Percentiles rank a stretch among this genome's conserved stretches.
Evolutionary conservation across 495 filamentous ascomycete genomes (phyloP).

Genomic region (Tuber calosporum): DNA sequence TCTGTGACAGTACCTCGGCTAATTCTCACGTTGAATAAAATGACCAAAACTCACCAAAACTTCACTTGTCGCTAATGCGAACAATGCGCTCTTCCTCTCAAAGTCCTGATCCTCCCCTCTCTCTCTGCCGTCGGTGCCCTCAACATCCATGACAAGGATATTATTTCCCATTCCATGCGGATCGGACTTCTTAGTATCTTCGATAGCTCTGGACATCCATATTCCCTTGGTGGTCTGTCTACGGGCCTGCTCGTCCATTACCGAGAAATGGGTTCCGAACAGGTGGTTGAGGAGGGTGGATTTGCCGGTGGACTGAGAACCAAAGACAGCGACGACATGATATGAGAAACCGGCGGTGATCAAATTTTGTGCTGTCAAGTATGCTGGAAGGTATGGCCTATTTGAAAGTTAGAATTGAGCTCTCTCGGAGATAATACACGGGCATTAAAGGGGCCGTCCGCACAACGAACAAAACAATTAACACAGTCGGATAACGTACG

Average conservation of each 20-base stretch:
- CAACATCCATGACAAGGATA: constrained; percentile 98
- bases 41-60: constrained; percentile 53
- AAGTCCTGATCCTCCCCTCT: constrained; percentile 86
- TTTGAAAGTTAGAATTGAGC: constrained; percentile 23
- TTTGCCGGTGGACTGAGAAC: constrained; percentile 96
- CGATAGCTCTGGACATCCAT: constrained; percentile 97
- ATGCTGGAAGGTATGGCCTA: constrained; percentile 72
- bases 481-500: constrained; percentile 52
- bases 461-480: constrained; percentile 9
- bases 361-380: constrained; percentile 70
- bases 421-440: constrained; percentile 8
- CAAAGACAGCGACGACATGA: constrained; percentile 96
- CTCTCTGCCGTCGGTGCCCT: constrained; percentile 94
- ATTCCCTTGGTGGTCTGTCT: constrained; percentile 98
- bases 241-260: constrained; percentile 86
- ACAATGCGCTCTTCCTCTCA: constrained; percentile 91
- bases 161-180: constrained; percentile 74
- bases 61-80: constrained; percentile 94
- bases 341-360: constrained; percentile 92
- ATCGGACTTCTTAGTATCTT: constrained; percentile 42
- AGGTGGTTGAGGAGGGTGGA: constrained; percentile 93
- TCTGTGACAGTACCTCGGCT: neutral
- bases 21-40: constrained; percentile 11
- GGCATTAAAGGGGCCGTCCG: constrained; percentile 24
- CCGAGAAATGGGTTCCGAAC: constrained; percentile 90